These are phyloP conservation scores for Trichoderma breve DNA, from an alignment of 2,329 filamentous ascomycete species.

Conservation along the genomic window DNA sequence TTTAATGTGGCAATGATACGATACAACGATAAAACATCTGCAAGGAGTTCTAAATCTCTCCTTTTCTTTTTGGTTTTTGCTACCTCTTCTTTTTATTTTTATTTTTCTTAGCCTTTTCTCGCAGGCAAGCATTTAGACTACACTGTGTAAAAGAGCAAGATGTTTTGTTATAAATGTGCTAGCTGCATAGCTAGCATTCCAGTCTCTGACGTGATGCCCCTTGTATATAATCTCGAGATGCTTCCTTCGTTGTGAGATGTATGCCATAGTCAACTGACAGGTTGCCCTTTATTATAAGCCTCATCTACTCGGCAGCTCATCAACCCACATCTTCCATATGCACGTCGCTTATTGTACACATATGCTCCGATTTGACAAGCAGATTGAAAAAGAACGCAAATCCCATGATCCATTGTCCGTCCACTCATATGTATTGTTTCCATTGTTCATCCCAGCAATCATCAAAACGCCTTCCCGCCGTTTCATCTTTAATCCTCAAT, in stretches of 20 bases:
- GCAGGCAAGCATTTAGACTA: constrained; percentile 15
- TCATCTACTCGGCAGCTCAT: neutral
- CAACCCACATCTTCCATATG: neutral
- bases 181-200: neutral
- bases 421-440: neutral
- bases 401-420: neutral
- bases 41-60: neutral
- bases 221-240: neutral
- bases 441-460: neutral
- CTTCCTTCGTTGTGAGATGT: neutral
- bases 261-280: neutral
- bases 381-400: neutral
- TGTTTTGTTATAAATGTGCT: neutral
- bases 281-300: neutral
- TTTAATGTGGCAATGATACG: neutral
- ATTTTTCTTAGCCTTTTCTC: constrained; percentile 37
- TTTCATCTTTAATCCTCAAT: constrained; percentile 63
- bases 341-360: neutral
- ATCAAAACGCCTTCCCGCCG: neutral
- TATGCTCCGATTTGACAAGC: neutral
- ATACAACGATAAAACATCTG: neutral
- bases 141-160: neutral
- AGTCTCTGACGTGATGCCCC: neutral
- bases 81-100: neutral
- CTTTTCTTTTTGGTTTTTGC: neutral